Conservation (phyloP, 208 protist genomes). For the Acanthamoeba sp. region DNA sequence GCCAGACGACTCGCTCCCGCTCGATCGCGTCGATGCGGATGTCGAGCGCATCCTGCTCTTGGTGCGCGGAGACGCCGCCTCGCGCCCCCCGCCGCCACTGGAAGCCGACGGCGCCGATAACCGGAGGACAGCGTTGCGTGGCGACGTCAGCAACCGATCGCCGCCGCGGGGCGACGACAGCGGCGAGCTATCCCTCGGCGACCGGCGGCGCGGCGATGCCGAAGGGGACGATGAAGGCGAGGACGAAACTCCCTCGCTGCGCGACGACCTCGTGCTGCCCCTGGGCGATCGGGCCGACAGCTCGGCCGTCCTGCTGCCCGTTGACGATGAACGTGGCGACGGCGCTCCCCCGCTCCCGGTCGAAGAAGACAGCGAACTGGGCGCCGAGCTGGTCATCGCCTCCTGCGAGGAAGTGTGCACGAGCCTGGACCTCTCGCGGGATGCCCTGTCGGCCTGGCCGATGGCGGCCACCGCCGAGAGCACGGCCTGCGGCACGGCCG, state of each 20-base stretch:
- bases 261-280: not conserved
- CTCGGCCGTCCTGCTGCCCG: not conserved
- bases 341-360: no score
- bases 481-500: conserved; percentile 21
- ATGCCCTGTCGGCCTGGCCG: not conserved
- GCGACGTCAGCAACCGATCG: not conserved
- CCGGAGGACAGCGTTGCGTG: not conserved
- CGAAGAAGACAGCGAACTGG: not conserved
- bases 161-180: not conserved
- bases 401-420: not conserved
- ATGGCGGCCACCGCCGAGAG: conserved; percentile 6
- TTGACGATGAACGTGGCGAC: not conserved
- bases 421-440: not conserved
- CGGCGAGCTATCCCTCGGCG: not conserved
- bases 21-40: not conserved
- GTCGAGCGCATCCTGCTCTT: not conserved
- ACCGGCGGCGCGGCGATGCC: not conserved
- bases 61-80: not conserved
- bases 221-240: not conserved
- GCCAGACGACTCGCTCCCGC: no score
- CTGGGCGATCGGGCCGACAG: not conserved
- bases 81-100: no score
- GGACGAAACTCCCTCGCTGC: not conserved
- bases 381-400: not conserved
- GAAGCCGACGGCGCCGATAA: not conserved